These are phyloP conservation scores for Aspergillus sp. DNA, from an alignment of 2,329 filamentous ascomycete species.

Conservation along the genomic window DNA sequence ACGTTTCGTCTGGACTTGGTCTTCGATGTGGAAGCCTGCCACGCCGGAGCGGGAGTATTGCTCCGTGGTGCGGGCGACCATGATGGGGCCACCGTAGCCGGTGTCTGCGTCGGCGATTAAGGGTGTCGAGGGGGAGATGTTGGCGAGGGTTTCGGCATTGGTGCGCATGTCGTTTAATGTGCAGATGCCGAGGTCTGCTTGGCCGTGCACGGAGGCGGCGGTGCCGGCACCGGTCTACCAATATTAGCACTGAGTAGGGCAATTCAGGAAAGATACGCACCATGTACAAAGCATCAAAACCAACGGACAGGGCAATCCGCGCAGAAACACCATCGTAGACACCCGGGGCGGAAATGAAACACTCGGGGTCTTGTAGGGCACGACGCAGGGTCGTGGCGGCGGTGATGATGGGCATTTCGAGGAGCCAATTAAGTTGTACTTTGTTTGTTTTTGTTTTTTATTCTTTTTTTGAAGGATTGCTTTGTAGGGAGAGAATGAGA, in stretches of 20 bases:
- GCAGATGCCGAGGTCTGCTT: conserved; percentile 46
- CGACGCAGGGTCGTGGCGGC: conserved; percentile 28
- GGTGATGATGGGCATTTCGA: conserved; percentile 17
- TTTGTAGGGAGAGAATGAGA: no score
- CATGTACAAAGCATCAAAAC: conserved; percentile 49
- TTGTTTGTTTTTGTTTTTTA: no score
- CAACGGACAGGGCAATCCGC: conserved; percentile 42
- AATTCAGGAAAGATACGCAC: conserved; percentile 18
- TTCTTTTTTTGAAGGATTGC: no score
- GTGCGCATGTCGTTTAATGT: conserved; percentile 48
- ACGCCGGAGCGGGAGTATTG: conserved; percentile 49
- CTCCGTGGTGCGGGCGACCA: conserved; percentile 44
- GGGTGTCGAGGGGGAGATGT: conserved; percentile 43
- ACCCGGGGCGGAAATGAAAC: conserved; percentile 41
- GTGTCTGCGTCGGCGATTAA: conserved; percentile 52
- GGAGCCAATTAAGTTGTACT: no score
- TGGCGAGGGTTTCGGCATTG: conserved; percentile 50
- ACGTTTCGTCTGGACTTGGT: conserved; percentile 45
- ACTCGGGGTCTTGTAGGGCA: conserved; percentile 24
- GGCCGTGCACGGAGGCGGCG: conserved; percentile 42
- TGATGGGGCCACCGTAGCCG: conserved; percentile 47
- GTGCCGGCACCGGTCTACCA: conserved; percentile 47
- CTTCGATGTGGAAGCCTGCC: conserved; percentile 52
- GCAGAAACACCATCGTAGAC: conserved; percentile 49
- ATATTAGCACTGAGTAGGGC: not conserved